Base-by-base conservation (phyloP, 164 flowering plant genomes). In the Annona cherimola region DNA sequence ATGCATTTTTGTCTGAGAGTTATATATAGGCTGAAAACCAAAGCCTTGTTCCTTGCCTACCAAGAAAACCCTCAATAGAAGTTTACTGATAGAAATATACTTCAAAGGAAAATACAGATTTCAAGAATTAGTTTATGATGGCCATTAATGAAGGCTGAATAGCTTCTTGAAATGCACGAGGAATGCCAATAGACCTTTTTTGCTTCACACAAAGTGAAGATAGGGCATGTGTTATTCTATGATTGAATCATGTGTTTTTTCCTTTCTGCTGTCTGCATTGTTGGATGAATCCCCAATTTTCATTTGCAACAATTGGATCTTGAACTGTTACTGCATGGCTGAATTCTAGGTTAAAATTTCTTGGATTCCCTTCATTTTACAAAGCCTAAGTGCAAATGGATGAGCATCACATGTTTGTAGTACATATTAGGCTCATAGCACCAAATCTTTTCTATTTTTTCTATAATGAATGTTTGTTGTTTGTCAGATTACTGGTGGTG, bases 401-500 rank as follows among this genome's bases (percentile, higher is more conserved):
- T 50, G 57, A 2, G 14, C 9, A 50, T 5, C 57, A 50, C 11
- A 16, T 50, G 57, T 11, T 50, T 16, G 14, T 50, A 9, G 9
- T 50, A 50, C 57, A 12, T 7, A 16, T 50, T 50, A 50, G 57
- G 18, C 57, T 50, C 57, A 2, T 50, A 50, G 57, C 57, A 11
- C 14, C 61, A 0, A 3, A 20, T 7, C 4, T 62, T 7, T 62
- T 2, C 45, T 18, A 64, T 18, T 64, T 40, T 64, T 64, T 64
- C n/a, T 5, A 3, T 64, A 5, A 35, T 40, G 3, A 14, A 11
- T 14, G 5, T 20, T 64, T 9, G 67, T n/a, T 64, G 67, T 42
- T 63, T 20, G 12, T 65, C 93, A 95, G 98, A 82, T 95, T 61
- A 86, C 74, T 16, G 84, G 81, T 64, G 98, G 98, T 54, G 98